phyloP scores from a whole-genome alignment of 306 rosid species.

The Citrullus amarus region DNA sequence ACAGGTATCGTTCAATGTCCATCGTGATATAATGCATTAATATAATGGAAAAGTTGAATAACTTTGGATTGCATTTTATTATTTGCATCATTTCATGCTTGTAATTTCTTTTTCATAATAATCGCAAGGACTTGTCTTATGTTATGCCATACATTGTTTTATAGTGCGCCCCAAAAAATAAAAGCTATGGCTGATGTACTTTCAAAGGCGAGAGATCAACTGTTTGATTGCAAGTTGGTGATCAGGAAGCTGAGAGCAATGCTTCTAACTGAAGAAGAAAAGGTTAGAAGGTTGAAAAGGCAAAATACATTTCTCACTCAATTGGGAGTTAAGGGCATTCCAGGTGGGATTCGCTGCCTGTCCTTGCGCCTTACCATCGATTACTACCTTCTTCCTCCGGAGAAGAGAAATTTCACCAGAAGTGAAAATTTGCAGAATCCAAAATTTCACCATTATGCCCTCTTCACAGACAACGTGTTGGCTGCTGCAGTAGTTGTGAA shows the following conservation, averaged over 20 bases:
- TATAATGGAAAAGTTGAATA: background rate
- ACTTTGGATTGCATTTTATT: background rate
- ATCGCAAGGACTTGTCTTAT: background rate
- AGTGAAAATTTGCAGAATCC: constrained; percentile 83
- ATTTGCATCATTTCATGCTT: constrained; percentile 12
- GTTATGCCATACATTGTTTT: constrained; percentile 11
- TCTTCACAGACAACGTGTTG: constrained; percentile 93
- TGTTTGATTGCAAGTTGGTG: constrained; percentile 78
- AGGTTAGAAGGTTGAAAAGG: constrained; percentile 73
- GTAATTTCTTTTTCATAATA: background rate
- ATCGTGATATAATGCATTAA: background rate
- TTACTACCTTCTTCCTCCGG: constrained; percentile 71
- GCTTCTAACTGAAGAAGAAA: constrained; percentile 85
- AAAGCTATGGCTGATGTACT: constrained; percentile 70
- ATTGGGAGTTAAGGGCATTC: constrained; percentile 88
- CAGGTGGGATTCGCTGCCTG: constrained; percentile 82
- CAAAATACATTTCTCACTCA: constrained; percentile 91
- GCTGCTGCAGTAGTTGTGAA: constrained; percentile 94
- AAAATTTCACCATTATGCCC: constrained; percentile 69
- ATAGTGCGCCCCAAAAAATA: constrained; percentile 54
- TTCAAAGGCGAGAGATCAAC: constrained; percentile 61
- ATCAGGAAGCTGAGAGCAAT: constrained; percentile 82
- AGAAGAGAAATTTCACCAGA: constrained; percentile 63
- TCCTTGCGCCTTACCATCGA: constrained; percentile 87
- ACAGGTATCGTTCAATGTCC: constrained; percentile 28